A percentile compares a stretch with the other conserved stretches of the same genome.
Conservation (phyloP, 331 rosid genomes). For the Acacia pycnantha region DNA sequence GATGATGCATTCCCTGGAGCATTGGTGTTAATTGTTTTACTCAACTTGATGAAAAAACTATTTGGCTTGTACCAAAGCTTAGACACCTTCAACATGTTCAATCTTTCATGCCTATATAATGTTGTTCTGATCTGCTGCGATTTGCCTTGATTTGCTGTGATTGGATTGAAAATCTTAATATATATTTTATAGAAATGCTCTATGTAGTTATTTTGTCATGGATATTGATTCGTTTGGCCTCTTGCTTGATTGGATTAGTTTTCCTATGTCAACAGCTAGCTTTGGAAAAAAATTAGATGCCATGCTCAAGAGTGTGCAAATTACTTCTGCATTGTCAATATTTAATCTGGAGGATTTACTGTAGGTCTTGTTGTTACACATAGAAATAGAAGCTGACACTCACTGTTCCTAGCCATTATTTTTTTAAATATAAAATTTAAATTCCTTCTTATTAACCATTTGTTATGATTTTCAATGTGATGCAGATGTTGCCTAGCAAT, state of each 20-base stretch:
- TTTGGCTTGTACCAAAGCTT: too few relatives aligned
- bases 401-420: neutral
- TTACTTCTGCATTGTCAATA: neutral
- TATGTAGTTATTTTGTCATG: too few relatives aligned
- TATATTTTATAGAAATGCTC: too few relatives aligned
- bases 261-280: neutral
- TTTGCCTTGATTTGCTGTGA: too few relatives aligned
- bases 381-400: neutral
- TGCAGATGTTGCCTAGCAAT: conserved; percentile 93
- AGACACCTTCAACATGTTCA: too few relatives aligned
- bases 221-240: too few relatives aligned
- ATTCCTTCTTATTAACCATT: conserved; percentile 5
- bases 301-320: neutral
- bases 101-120: too few relatives aligned
- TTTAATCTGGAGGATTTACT: neutral
- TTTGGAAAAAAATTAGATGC: neutral
- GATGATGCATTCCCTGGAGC: too few relatives aligned
- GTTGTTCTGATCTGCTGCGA: too few relatives aligned
- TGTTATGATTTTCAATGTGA: conserved; percentile 17
- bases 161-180: too few relatives aligned
- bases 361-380: neutral
- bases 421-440: neutral
- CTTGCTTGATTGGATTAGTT: neutral
- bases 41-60: too few relatives aligned
- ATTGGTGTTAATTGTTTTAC: too few relatives aligned